phyloP scores from a whole-genome alignment of 1,139 yeast genomes.

The Saccharomyces hybrid region DNA sequence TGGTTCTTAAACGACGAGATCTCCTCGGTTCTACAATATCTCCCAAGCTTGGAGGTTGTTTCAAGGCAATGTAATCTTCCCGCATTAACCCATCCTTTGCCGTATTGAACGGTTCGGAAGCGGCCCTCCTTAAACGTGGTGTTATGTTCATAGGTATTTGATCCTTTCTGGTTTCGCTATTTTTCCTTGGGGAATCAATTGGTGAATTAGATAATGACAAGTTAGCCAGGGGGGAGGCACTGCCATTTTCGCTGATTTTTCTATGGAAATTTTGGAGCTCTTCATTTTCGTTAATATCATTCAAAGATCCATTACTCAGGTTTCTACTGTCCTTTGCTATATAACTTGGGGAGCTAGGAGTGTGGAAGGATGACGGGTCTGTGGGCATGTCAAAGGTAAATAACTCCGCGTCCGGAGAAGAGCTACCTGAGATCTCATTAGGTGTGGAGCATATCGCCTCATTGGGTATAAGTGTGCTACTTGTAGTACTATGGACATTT shows the following conservation, averaged over 20 bases:
- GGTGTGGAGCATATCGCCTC: not conserved
- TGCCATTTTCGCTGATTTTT: not conserved
- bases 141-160: constrained; percentile 12
- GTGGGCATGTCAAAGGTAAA: constrained; percentile 3
- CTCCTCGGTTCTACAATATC: constrained; percentile 24
- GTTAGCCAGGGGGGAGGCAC: not conserved
- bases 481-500: not conserved
- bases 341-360: constrained; percentile 9
- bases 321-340: constrained; percentile 14
- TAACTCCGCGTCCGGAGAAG: not conserved
- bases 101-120: constrained; percentile 19
- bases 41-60: constrained; percentile 4
- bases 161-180: not conserved
- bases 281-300: constrained; percentile 29
- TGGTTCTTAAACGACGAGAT: constrained; percentile 42
- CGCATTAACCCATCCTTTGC: constrained; percentile 4
- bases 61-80: not conserved
- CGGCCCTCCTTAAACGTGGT: constrained; percentile 19
- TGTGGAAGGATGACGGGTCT: constrained; percentile 9
- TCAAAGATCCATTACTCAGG: constrained; percentile 24
- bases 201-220: not conserved
- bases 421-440: not conserved
- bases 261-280: constrained; percentile 22
- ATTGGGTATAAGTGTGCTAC: not conserved
- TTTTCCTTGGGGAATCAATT: not conserved